phyloP scores from a whole-genome alignment of 1,284 basidiomycete genomes.

The Marasmius oreades region DNA sequence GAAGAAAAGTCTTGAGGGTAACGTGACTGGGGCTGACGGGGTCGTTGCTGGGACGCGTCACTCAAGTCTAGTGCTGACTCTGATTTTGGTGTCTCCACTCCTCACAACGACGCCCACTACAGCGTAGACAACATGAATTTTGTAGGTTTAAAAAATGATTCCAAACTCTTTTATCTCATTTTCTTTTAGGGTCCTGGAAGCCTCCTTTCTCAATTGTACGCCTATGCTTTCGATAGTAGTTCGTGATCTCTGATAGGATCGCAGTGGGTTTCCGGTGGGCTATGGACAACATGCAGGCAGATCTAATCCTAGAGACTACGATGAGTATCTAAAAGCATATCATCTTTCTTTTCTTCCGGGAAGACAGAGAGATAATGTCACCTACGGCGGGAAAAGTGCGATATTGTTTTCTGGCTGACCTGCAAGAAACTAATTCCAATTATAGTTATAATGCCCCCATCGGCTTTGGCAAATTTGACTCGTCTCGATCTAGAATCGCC shows the following conservation, averaged over 20 bases:
- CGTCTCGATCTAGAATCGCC: slow-evolving; percentile 89
- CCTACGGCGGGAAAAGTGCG: slow-evolving; percentile 97
- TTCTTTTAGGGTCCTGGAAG: slow-evolving; percentile 42
- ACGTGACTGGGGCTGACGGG: not conserved
- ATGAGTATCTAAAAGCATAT: slow-evolving; percentile 84
- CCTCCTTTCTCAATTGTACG: slow-evolving; percentile 48
- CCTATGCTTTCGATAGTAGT: not conserved
- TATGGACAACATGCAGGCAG: slow-evolving; percentile 40
- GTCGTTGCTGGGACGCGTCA: not conserved
- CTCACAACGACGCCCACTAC: slow-evolving; percentile 14
- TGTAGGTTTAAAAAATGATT: slow-evolving; percentile 36
- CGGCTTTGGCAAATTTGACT: slow-evolving; percentile 87
- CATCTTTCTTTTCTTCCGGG: slow-evolving; percentile 84
- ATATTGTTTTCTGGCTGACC: slow-evolving; percentile 25
- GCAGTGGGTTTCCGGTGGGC: slow-evolving; percentile 50
- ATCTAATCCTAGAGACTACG: slow-evolving; percentile 62
- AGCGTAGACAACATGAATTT: slow-evolving; percentile 49
- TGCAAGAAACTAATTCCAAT: slow-evolving; percentile 10
- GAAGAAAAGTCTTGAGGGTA: slow-evolving; percentile 11
- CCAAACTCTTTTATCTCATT: too few relatives aligned
- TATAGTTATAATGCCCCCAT: slow-evolving; percentile 95
- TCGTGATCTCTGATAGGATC: slow-evolving; percentile 9
- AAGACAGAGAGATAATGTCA: slow-evolving; percentile 80
- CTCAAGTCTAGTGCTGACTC: not conserved
- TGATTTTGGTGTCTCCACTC: slow-evolving; percentile 11